Evolutionary conservation across 306 rosid genomes (phyloP), one percentile per base, ranked within the genome.

Genomic region (Casuarina glauca): DNA sequence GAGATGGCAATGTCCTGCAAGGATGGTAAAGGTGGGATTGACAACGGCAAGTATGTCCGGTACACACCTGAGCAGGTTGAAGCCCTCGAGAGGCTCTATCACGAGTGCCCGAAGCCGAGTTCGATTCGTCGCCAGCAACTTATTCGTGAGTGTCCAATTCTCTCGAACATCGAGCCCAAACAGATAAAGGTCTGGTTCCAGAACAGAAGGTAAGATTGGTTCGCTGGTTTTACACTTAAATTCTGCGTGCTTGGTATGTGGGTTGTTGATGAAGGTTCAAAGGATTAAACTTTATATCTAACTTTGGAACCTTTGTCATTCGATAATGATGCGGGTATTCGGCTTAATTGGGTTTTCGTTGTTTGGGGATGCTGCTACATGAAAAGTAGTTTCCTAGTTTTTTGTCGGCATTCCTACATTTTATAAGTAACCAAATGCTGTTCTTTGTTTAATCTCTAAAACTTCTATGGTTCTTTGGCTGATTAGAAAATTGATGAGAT

Each of bases 41-140:
- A 94, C 76, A 94, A 92, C 76, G 98, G 98, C 10, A 94, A 94
- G 81, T 94, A 94, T 76, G 98, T 94, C 73, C 87, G 98, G 80
- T 94, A 94, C 83, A 94, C 98, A 76, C 97, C 98, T 85, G 98
- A 94, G 98, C 98, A 94, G 98, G 97, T 94, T 87, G 98, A 94
- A 81, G 97, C 98, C 80, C 93, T 94, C 3, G 98, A 94, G 81
- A 87, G 98, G 91, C 90, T 92, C 79, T 94, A 94, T 85, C 97
- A 92, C 38, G 97, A 94, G n/a, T 94, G 98, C 78, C 98, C 98
- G 48, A 94, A 94, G 85, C 98, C 98, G 46, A 94, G 97, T 84
- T 94, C 98, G 76, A 84, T 92, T 87, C 96, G 98, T 50, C 91
- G 98, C 76, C 98, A 90, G 76, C 98, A 94, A 81, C 97, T 94